Conservation (phyloP, 352 stramenopile genomes). For the Globisporangium canariense region DNA sequence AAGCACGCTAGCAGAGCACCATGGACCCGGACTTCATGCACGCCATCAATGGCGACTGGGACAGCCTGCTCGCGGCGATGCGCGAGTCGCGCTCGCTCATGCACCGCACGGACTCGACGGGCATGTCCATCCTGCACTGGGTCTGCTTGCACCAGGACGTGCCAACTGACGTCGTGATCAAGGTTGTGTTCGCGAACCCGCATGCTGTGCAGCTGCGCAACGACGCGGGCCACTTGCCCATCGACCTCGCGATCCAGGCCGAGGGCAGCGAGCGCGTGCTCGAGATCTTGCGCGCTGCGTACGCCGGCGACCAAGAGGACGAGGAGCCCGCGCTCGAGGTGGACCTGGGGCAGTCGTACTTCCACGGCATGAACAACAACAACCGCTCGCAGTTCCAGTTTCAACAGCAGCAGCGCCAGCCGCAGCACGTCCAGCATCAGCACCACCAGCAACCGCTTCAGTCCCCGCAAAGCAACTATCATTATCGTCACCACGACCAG, state of each 20-base stretch:
- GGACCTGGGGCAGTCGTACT: constrained; percentile 37
- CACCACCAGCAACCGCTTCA: constrained; percentile 26
- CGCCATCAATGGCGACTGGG: constrained; percentile 80
- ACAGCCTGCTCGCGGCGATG: constrained; percentile 61
- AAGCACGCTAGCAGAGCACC: background rate
- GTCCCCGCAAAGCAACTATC: constrained; percentile 14
- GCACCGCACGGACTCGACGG: constrained; percentile 56
- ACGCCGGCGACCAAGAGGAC: constrained; percentile 30
- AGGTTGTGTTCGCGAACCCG: constrained; percentile 78
- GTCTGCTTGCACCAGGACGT: constrained; percentile 75
- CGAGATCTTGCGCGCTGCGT: constrained; percentile 60
- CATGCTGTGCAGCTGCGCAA: constrained; percentile 69
- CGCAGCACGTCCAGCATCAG: constrained; percentile 27
- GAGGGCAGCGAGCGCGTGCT: constrained; percentile 73
- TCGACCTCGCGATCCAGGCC: constrained; percentile 72
- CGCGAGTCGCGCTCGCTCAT: constrained; percentile 56
- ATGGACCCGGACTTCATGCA: constrained; percentile 79
- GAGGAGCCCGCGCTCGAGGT: constrained; percentile 33
- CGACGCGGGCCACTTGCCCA: constrained; percentile 66
- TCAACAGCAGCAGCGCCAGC: constrained; percentile 30
- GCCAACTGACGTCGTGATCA: constrained; percentile 70
- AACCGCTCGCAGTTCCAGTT: constrained; percentile 17
- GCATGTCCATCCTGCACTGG: constrained; percentile 82
- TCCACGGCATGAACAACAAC: constrained; percentile 29
- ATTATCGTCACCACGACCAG: constrained; percentile 21